Conservation (phyloP, 768 basidiomycete species). For the Lactarius hatsudake region DNA sequence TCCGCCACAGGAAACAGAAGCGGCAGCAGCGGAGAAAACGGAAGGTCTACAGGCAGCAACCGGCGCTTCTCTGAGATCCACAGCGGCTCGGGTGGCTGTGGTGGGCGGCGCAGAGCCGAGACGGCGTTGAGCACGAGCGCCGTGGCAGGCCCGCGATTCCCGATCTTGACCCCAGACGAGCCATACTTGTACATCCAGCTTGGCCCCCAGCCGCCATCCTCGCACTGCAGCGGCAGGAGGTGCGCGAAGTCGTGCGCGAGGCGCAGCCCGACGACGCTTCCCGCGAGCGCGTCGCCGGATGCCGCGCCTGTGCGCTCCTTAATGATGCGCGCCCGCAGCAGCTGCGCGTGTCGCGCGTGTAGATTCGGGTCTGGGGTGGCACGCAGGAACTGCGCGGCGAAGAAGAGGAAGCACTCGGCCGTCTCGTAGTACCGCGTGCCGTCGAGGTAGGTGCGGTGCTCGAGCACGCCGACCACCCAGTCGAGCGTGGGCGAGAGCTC, state of each 20-base stretch:
- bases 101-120: conserved; percentile 30
- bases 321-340: conserved; percentile 46
- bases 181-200: conserved; percentile 61
- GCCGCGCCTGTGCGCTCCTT: conserved; percentile 47
- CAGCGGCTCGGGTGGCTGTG: not conserved
- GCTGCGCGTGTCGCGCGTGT: conserved; percentile 38
- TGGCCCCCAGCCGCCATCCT: conserved; percentile 54
- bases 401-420: conserved; percentile 52
- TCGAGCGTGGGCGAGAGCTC: conserved; percentile 45
- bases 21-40: not conserved
- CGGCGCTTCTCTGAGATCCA: too few relatives aligned
- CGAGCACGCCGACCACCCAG: conserved; percentile 50
- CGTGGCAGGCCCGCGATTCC: conserved; percentile 55
- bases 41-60: not conserved
- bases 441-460: conserved; percentile 51
- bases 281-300: conserved; percentile 49
- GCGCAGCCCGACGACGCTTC: conserved; percentile 43
- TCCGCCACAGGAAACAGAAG: not conserved
- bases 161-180: conserved; percentile 45
- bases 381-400: conserved; percentile 45
- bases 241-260: conserved; percentile 45
- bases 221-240: conserved; percentile 48
- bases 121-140: conserved; percentile 54
- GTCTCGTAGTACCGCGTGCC: conserved; percentile 56
- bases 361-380: conserved; percentile 35